These are phyloP conservation scores for Hypoxylon fuscum DNA, from an alignment of 495 filamentous ascomycete species.

Conservation along the genomic window DNA sequence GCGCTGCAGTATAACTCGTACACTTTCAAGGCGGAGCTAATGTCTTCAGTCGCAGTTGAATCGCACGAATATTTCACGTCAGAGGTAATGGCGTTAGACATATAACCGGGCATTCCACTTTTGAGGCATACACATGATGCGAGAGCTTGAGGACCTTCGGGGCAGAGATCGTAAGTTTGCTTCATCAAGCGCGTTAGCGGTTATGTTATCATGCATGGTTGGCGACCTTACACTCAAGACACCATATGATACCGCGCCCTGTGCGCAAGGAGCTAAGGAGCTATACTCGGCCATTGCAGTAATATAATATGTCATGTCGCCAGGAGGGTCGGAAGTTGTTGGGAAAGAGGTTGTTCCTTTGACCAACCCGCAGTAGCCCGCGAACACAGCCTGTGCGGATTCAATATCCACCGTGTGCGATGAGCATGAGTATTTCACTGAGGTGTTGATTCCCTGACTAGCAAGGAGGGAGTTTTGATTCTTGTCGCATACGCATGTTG, in stretches of 20 bases:
- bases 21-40: slow-evolving; percentile 55
- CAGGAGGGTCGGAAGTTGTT: slow-evolving; percentile 52
- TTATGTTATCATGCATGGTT: background rate
- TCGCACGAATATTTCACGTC: slow-evolving; percentile 52
- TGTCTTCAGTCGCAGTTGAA: slow-evolving; percentile 54
- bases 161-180: slow-evolving; percentile 54
- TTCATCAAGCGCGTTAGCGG: slow-evolving; percentile 27
- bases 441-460: slow-evolving; percentile 51
- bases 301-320: slow-evolving; percentile 61
- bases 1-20: slow-evolving; percentile 60
- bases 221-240: slow-evolving; percentile 47
- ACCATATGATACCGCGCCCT: slow-evolving; percentile 50
- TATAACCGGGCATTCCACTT: slow-evolving; percentile 48
- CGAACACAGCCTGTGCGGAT: slow-evolving; percentile 58
- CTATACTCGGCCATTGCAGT: slow-evolving; percentile 57
- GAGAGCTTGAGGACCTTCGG: slow-evolving; percentile 51
- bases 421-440: slow-evolving; percentile 52
- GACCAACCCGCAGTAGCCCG: slow-evolving; percentile 57
- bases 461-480: slow-evolving; percentile 53
- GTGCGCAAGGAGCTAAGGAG: slow-evolving; percentile 55
- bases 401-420: slow-evolving; percentile 51
- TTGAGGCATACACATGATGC: slow-evolving; percentile 61
- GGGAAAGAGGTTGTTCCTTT: slow-evolving; percentile 58
- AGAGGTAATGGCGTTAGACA: slow-evolving; percentile 50
- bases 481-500: slow-evolving; percentile 58